Base-by-base conservation (phyloP, 352 stramenopile genomes). In the Elongisporangium undulatum region DNA sequence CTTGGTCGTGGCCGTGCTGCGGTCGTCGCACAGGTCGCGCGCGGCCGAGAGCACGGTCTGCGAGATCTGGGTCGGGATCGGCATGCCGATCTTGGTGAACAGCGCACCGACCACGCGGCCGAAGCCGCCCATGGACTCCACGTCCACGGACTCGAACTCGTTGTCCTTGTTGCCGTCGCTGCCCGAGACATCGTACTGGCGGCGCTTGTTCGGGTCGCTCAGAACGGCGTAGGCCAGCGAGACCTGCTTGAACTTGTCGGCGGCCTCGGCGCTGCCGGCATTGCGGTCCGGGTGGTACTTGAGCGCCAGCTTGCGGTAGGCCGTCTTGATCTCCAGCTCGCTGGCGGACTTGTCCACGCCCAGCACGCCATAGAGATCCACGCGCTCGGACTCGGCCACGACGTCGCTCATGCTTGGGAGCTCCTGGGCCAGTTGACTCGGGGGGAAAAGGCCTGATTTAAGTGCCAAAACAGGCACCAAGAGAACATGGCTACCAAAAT, bases 221-320 rank as follows among this genome's bases (percentile, higher is more conserved):
- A 95, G 76, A 55, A 95, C 73, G 24, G 85, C 81, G 67, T 95
- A 95, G n/a, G 86, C 86, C 26, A 82, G 89, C 45, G 81, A 90
- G 20, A 92, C 84, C 53, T 84, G 71, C 64, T 95, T 95, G 67
- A 95, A 95, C 64, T 90, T 82, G 54, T 95, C 83, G 22, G 76
- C 79, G 8, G 86, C 86, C 20, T 92, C 86, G 48, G 72, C 69
- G 20, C 79, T 89, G 62, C 87, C 87, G 21, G 79, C 80, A 53
- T 96, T 95, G 61, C 87, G 85, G 65, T 97, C 89, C 19, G 89
- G 89, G 61, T 97, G 89, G 64, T 90, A 92, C 71, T 96, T 95
- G 66, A 95, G 83, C 59, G 86, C 87, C 49, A 96, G 71, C 71
- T 95, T 96, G 55, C 84, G 81, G 78, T 96, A 97, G 23, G 87